These are phyloP conservation scores for Lodderomyces oxycetoniae DNA, from an alignment of 1,139 yeast genomes.

Conservation along the genomic window DNA sequence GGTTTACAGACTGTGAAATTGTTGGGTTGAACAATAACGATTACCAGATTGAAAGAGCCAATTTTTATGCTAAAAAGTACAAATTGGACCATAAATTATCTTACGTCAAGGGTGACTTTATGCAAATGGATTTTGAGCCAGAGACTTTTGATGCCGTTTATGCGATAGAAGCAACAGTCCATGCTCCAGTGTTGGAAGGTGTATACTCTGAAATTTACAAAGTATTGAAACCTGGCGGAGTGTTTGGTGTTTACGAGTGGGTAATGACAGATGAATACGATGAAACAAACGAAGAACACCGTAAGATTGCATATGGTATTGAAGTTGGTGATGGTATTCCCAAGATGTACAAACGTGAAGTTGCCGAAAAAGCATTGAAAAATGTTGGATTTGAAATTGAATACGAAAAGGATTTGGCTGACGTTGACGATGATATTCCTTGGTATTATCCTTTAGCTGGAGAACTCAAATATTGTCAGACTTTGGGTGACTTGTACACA, in stretches of 20 bases:
- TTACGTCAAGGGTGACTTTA: slow-evolving; percentile 96
- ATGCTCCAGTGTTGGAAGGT: slow-evolving; percentile 95
- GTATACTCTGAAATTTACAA: slow-evolving; percentile 93
- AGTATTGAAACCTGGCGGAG: slow-evolving; percentile 96
- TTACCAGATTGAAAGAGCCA: slow-evolving; percentile 93
- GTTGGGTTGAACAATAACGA: slow-evolving; percentile 96
- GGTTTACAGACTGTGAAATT: slow-evolving; percentile 83
- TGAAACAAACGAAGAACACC: slow-evolving; percentile 80
- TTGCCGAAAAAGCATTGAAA: slow-evolving; percentile 82
- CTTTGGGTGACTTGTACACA: slow-evolving; percentile 72
- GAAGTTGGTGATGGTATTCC: slow-evolving; percentile 99
- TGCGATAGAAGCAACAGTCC: slow-evolving; percentile 98
- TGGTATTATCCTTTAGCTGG: slow-evolving; percentile 98
- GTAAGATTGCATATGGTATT: slow-evolving; percentile 93
- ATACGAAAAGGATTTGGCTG: slow-evolving; percentile 79
- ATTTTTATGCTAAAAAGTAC: slow-evolving; percentile 65
- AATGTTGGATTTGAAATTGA: slow-evolving; percentile 83
- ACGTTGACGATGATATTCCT: slow-evolving; percentile 76
- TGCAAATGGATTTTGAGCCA: slow-evolving; percentile 96
- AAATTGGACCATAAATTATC: slow-evolving; percentile 68
- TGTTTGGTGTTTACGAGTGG: slow-evolving; percentile 98
- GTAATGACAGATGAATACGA: slow-evolving; percentile 95
- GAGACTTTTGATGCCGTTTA: slow-evolving; percentile 92
- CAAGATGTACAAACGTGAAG: slow-evolving; percentile 83
- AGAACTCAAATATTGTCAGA: slow-evolving; percentile 83